Evolutionary conservation across 2,329 filamentous ascomycete genomes (phyloP).

Genomic region (Hypoxylon sp.): DNA sequence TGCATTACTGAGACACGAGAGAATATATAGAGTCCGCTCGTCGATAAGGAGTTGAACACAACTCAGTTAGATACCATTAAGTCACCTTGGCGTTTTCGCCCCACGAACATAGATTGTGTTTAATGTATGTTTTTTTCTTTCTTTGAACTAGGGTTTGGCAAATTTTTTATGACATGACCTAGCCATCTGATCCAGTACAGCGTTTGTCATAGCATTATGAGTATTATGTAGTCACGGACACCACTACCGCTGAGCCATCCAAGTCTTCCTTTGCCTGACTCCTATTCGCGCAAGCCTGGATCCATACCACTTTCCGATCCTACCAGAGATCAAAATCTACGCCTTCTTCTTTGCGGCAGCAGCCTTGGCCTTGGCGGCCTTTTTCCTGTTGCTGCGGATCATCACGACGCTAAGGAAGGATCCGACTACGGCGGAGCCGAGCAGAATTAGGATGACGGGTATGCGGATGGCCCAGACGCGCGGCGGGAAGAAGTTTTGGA

Average conservation of each 20-base stretch:
- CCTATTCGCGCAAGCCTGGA: slow-evolving; percentile 1
- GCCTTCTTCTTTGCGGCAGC: slow-evolving; percentile 87
- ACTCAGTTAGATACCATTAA: slow-evolving; percentile 48
- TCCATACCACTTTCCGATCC: neutral
- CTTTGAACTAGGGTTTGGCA: slow-evolving; percentile 1
- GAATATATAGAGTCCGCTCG: slow-evolving; percentile 42
- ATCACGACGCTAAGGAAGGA: slow-evolving; percentile 97
- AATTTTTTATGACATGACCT: slow-evolving; percentile 1
- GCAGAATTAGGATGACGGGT: slow-evolving; percentile 93
- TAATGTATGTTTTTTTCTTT: slow-evolving; percentile 15
- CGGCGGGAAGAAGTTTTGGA: slow-evolving; percentile 95
- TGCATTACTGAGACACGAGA: slow-evolving; percentile 46
- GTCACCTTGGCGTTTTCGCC: slow-evolving; percentile 31
- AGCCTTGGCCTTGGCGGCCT: slow-evolving; percentile 91
- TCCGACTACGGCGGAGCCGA: slow-evolving; percentile 93
- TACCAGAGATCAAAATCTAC: slow-evolving; percentile 55
- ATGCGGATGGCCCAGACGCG: slow-evolving; percentile 99
- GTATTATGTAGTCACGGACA: neutral
- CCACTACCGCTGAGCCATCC: neutral
- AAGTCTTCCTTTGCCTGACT: slow-evolving; percentile 5
- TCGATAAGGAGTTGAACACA: slow-evolving; percentile 43
- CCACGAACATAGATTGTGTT: slow-evolving; percentile 17
- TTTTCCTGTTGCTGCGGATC: slow-evolving; percentile 99
- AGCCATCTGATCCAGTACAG: neutral
- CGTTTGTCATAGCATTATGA: slow-evolving; percentile 5